These are phyloP conservation scores for Penicillium subrubescens DNA, from an alignment of 495 filamentous ascomycete species.

Conservation along the genomic window DNA sequence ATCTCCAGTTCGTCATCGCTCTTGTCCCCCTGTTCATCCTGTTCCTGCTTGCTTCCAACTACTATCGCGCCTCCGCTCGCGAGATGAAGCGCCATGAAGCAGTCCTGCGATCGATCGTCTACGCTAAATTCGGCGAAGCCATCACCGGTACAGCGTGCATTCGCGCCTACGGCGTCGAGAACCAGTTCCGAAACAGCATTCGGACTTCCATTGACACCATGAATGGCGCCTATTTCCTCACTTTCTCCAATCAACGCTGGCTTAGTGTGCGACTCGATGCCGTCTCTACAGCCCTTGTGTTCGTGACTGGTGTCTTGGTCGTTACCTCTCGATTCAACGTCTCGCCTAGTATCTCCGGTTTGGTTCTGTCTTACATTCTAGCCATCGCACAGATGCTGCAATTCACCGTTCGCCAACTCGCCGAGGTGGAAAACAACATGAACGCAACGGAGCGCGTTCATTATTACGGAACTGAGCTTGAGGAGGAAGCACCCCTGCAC, in stretches of 20 bases:
- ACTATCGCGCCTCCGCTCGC: conserved; percentile 87
- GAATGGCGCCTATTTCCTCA: conserved; percentile 92
- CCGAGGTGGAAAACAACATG: conserved; percentile 97
- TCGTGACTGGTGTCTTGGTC: conserved; percentile 85
- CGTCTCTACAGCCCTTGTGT: conserved; percentile 79
- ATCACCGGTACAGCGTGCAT: conserved; percentile 82
- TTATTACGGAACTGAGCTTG: conserved; percentile 85
- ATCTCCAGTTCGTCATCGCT: conserved; percentile 73
- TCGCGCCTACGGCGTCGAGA: conserved; percentile 80
- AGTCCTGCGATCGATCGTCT: conserved; percentile 81
- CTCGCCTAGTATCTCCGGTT: conserved; percentile 76
- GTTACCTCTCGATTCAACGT: conserved; percentile 93
- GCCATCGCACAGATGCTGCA: conserved; percentile 95
- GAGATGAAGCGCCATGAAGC: conserved; percentile 95
- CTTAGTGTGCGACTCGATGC: conserved; percentile 79
- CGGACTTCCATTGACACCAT: conserved; percentile 78
- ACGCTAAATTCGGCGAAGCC: conserved; percentile 89
- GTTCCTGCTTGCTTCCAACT: conserved; percentile 81
- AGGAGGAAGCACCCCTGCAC: conserved; percentile 84
- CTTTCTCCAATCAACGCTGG: conserved; percentile 94
- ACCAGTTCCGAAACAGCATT: conserved; percentile 70
- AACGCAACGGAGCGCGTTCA: conserved; percentile 92
- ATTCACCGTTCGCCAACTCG: conserved; percentile 90
- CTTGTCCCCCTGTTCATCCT: conserved; percentile 77
- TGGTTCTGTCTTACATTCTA: conserved; percentile 91